Evolutionary conservation across 1,284 basidiomycete species (phyloP).

Genomic region (Austroboletus novae-zelandiae): DNA sequence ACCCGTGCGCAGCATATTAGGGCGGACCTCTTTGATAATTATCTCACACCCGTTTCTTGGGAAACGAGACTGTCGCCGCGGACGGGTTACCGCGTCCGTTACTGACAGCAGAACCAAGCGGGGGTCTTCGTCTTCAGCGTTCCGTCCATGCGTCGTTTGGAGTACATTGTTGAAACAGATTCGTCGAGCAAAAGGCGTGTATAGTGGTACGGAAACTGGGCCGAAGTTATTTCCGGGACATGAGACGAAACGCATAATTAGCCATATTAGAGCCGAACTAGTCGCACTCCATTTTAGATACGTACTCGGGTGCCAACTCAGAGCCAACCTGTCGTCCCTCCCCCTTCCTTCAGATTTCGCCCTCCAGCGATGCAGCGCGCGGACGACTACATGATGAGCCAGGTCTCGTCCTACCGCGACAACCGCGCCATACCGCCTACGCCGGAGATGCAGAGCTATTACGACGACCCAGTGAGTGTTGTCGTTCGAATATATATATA

Average conservation of each 20-base stretch:
- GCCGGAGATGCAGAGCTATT: conserved; percentile 33
- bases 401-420: conserved; percentile 29
- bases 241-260: not conserved
- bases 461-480: conserved; percentile 29
- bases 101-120: too few relatives aligned
- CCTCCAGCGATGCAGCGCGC: conserved; percentile 21
- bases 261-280: conserved; percentile 3
- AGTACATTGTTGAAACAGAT: not conserved
- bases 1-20: not conserved
- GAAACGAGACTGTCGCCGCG: not conserved
- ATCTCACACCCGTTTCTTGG: not conserved
- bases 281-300: not conserved
- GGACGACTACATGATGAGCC: conserved; percentile 29
- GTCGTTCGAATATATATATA: conserved; percentile 5
- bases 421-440: conserved; percentile 14
- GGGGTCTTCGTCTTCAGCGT: too few relatives aligned
- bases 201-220: too few relatives aligned
- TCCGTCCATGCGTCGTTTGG: not conserved
- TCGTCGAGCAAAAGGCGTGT: not conserved
- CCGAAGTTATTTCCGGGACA: not conserved
- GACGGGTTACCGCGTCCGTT: not conserved
- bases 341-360: not conserved
- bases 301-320: not conserved
- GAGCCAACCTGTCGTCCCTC: not conserved
- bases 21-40: not conserved